Base-by-base conservation (phyloP, 2,329 filamentous ascomycete species). In the Scleromitrula shiraiana region DNA sequence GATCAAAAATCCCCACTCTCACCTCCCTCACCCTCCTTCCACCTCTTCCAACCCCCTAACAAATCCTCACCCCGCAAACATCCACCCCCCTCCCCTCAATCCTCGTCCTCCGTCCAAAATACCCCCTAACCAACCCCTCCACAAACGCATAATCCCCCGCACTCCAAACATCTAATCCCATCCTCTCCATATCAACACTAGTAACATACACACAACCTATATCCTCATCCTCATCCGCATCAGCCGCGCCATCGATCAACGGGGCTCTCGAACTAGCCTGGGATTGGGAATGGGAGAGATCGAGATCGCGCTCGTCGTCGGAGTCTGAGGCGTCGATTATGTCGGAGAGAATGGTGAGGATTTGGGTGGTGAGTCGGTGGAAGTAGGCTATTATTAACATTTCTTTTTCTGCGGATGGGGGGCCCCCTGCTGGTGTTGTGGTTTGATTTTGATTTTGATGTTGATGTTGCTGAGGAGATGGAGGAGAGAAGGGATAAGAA, bases 101-200 rank as follows among this genome's bases (percentile, higher is more conserved):
- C 55, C 73, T 72, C 8, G 80, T 80, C 39, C 71, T 65, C 14
- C 82, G 70, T 24, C 71, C 78, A 66, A 88, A 89, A 67, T 87
- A 91, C 54, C 77, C 67, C 53, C 65, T 71, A 37, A 78, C 69
- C 42, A 85, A 69, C 46, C 82, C 80, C 53, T 69, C 69, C 14
- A 88, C 75, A 60, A 90, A 91, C 2, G 70, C 70, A n/a, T 76
- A 77, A 62, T 91, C 87, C 14, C 71, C 70, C 26, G 75, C 70
- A 61, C 83, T 89, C 85, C 86, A 93, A 1, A 82, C 73, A 58
- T 93, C 87, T 17, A 93, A 72, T 0, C 87, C 87, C 80, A 91
- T 84, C 38, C 74, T 71, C 50, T 78, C 75, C 41, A 91, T 64
- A 46, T 85, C 79, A 22, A 81, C 80, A 54, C 76, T 78, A 53